Percentiles rank a stretch among this genome's conserved stretches.
Evolutionary conservation across 2,329 filamentous ascomycete species (phyloP).

Genomic region (Fusarium equiseti): DNA sequence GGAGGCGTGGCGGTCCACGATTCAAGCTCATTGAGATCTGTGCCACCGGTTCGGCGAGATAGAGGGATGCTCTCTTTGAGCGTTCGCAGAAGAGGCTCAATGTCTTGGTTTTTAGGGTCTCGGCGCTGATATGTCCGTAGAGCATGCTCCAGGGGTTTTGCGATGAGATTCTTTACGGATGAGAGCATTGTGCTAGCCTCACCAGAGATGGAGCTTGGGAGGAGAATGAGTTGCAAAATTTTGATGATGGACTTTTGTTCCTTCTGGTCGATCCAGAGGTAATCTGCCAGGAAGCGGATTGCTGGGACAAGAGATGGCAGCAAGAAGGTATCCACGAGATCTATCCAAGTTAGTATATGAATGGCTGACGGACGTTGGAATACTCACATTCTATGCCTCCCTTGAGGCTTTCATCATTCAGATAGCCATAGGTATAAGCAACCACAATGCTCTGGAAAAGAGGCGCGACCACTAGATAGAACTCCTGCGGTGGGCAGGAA

Average conservation of each 20-base stretch:
- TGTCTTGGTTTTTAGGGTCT: conserved; percentile 74
- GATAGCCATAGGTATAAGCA: conserved; percentile 72
- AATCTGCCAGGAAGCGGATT: conserved; percentile 76
- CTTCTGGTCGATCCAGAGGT: conserved; percentile 74
- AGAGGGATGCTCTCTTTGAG: conserved; percentile 71
- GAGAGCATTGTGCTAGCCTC: conserved; percentile 79
- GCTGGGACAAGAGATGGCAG: conserved; percentile 82
- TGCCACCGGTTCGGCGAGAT: conserved; percentile 71
- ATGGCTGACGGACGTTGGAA: accelerated
- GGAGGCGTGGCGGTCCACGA: conserved; percentile 70
- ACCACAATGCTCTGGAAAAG: conserved; percentile 81
- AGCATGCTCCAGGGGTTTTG: conserved; percentile 74
- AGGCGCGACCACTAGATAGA: conserved; percentile 82
- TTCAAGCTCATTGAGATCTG: conserved; percentile 75
- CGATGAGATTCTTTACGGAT: conserved; percentile 78
- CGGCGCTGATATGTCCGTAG: conserved; percentile 75
- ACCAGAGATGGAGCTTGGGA: conserved; percentile 75
- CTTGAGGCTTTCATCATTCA: conserved; percentile 78
- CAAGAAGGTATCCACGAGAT: conserved; percentile 83
- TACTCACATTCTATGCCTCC: conserved; percentile 79
- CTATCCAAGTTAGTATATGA: conserved; percentile 54
- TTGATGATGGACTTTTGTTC: conserved; percentile 77
- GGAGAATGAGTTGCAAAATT: conserved; percentile 78
- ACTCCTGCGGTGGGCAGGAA: conserved; percentile 84
- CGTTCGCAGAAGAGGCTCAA: conserved; percentile 75